Evolutionary conservation across 345 rosid species (phyloP).

Genomic region (Citrus medica): DNA sequence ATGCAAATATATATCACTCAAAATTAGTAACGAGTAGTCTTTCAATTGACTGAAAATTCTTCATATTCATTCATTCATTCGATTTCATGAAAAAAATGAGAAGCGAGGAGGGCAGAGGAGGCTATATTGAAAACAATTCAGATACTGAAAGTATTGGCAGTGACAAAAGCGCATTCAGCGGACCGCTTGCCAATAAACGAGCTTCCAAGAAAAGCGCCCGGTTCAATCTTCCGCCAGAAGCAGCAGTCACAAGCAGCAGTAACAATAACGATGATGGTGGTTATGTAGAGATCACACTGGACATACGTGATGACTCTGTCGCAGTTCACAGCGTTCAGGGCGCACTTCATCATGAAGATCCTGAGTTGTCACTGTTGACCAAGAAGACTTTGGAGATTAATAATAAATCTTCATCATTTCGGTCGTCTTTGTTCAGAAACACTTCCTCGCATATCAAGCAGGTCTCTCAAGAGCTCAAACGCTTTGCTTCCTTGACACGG

Average conservation of each 20-base stretch:
- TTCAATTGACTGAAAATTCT: background rate
- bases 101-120: conserved; percentile 35
- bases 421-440: conserved; percentile 49
- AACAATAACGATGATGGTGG: conserved; percentile 16
- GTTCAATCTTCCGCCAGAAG: conserved; percentile 54
- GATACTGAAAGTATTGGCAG: conserved; percentile 64
- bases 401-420: conserved; percentile 38
- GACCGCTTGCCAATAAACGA: conserved; percentile 49
- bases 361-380: conserved; percentile 63
- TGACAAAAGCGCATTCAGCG: conserved; percentile 64
- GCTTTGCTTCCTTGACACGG: conserved; percentile 51
- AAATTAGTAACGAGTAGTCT: background rate
- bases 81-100: conserved; percentile 18
- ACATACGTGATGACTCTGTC: conserved; percentile 70
- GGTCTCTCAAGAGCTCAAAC: conserved; percentile 76
- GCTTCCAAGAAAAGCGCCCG: conserved; percentile 79
- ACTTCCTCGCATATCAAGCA: conserved; percentile 65
- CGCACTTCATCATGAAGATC: conserved; percentile 42
- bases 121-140: conserved; percentile 53
- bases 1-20: background rate
- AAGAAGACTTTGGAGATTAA: conserved; percentile 52
- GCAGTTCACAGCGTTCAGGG: conserved; percentile 86
- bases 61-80: background rate
- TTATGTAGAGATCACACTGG: conserved; percentile 85
- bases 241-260: background rate